phyloP scores from a whole-genome alignment of 176 grass and related monocot genomes.

The Zoysia pacifica region DNA sequence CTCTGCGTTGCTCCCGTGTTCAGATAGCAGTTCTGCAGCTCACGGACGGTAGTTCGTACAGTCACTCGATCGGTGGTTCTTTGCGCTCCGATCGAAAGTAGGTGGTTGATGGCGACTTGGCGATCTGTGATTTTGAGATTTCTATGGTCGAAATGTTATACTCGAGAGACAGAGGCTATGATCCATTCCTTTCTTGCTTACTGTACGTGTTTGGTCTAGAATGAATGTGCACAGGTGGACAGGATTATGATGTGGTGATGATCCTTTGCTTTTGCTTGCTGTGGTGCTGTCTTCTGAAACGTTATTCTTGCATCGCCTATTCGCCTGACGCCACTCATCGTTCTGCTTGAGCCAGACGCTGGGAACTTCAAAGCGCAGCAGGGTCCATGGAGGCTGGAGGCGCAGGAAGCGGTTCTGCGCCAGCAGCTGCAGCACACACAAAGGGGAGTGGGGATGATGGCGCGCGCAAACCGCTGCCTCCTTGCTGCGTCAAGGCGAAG shows the following conservation, averaged over 20 bases:
- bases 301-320: background rate
- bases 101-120: background rate
- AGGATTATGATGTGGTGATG: background rate
- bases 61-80: background rate
- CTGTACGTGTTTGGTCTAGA: background rate
- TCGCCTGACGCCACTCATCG: background rate
- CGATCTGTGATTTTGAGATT: background rate
- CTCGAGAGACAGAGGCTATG: background rate
- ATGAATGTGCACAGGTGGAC: background rate
- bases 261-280: background rate
- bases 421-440: constrained; percentile 31
- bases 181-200: background rate
- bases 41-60: background rate
- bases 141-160: background rate
- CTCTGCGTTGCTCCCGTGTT: background rate
- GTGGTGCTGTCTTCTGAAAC: background rate
- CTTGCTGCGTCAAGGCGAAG: constrained; percentile 84
- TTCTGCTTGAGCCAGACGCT: constrained; percentile 48
- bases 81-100: too few species aligned
- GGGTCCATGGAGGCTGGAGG: constrained; percentile 72
- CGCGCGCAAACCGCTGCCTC: constrained; percentile 43
- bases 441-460: constrained; percentile 62
- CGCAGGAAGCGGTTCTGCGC: constrained; percentile 54
- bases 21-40: background rate
- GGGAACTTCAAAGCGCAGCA: constrained; percentile 60